Base-by-base conservation (phyloP, 148 eudicot species). In the Amaranthus palmeri region DNA sequence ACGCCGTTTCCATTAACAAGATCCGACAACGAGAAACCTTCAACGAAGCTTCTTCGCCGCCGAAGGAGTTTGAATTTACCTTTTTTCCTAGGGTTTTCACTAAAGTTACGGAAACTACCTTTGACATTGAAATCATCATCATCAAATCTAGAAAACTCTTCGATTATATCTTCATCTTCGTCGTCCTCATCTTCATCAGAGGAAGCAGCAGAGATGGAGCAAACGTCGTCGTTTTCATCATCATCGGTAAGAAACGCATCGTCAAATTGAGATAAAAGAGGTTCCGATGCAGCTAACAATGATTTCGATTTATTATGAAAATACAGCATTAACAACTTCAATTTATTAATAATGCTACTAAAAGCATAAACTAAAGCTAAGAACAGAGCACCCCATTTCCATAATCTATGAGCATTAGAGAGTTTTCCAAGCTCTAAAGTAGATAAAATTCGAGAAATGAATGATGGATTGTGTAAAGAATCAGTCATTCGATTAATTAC, bases 311-410 rank as follows among this genome's bases (percentile, higher is more conserved):
- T 78, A 45, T 47, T 11, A 50, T 72, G 85, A 36, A 83, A 67
- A 66, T 77, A 65, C 9, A 86, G 41, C 18, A 90, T 11, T 7
- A 82, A 43, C 1, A 82, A 40, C 67, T 81, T 87, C 5, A 87
- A 46, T 76, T 81, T 76, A 12, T 77, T 80, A 61, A 87, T 72
- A 10, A 92, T 10, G 73, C 82, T 79, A 51, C 75, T 73, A 41
- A 88, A 79, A 53, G 97, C 80, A 5, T 86, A 88, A 5, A 83
- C 70, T 2, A 92, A 12, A 10, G 91, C 91, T 10, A 92, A 57
- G 71, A 90, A 54, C 0, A 92, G 13, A 65, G 97, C 91, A 9
- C 88, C 87, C 86, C 85, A 92, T 85, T 80, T 88, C 86, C 88
- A 92, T 43, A 86, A 80, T 44, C 80, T 62, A 65, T 74, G 75